Percentiles rank a stretch among this genome's conserved stretches.
These are phyloP conservation scores for Collybia sordida DNA, from an alignment of 768 basidiomycete species.

Conservation along the genomic window DNA sequence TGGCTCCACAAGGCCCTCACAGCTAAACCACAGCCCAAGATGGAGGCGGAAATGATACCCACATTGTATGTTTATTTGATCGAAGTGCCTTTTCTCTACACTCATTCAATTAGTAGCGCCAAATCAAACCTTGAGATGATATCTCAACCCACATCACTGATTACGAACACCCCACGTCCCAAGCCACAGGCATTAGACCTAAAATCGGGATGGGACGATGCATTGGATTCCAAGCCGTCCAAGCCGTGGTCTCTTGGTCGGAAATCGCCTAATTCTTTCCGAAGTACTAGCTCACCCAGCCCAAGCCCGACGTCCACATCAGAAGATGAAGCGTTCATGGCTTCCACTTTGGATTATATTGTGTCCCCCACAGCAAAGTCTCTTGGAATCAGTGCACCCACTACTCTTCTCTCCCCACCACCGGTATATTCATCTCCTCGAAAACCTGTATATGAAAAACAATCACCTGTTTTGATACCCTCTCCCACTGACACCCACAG, in stretches of 20 bases:
- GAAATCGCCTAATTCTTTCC: slow-evolving; percentile 18
- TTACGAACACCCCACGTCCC: slow-evolving; percentile 14
- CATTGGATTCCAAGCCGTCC: slow-evolving; percentile 33
- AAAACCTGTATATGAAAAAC: slow-evolving; percentile 7
- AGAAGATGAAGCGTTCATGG: slow-evolving; percentile 41
- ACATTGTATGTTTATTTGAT: slow-evolving; percentile 17
- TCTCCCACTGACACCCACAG: slow-evolving; percentile 10
- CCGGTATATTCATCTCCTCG: slow-evolving; percentile 12
- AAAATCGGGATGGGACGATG: slow-evolving; percentile 53
- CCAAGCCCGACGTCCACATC: slow-evolving; percentile 23
- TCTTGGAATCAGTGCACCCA: slow-evolving; percentile 34
- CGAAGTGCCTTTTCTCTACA: neutral
- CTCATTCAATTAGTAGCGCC: slow-evolving; percentile 1
- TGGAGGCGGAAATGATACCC: slow-evolving; percentile 14
- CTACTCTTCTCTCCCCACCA: slow-evolving; percentile 19
- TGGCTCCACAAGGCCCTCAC: slow-evolving; percentile 25
- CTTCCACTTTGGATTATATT: slow-evolving; percentile 44
- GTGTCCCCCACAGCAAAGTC: slow-evolving; percentile 42
- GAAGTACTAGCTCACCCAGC: slow-evolving; percentile 18
- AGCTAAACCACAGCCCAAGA: too few species aligned
- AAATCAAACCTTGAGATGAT: slow-evolving; percentile 9
- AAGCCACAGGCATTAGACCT: slow-evolving; percentile 32
- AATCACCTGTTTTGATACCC: slow-evolving; percentile 5
- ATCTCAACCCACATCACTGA: slow-evolving; percentile 16
- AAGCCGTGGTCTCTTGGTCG: slow-evolving; percentile 17